Conservation (phyloP, 2,329 filamentous ascomycete species). For the Zelopaecilomyces penicillatus region DNA sequence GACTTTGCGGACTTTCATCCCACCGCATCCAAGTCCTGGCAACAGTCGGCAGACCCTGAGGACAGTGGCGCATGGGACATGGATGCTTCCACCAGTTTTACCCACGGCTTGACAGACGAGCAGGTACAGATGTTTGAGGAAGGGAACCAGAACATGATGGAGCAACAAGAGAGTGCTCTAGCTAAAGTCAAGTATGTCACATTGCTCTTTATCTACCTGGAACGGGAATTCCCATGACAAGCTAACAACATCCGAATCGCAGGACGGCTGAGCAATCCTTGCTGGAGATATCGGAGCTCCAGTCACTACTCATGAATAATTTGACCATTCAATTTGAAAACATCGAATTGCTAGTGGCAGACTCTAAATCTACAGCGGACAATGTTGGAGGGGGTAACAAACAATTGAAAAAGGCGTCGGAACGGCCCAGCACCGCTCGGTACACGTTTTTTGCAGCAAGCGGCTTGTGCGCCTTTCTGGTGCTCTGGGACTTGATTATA, state of each 20-base stretch:
- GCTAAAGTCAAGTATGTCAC: slow-evolving; percentile 78
- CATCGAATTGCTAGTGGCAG: slow-evolving; percentile 79
- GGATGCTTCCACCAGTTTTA: slow-evolving; percentile 10
- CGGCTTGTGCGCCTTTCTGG: slow-evolving; percentile 63
- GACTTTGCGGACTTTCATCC: slow-evolving; percentile 26
- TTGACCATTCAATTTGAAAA: slow-evolving; percentile 78
- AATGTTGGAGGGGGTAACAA: slow-evolving; percentile 87
- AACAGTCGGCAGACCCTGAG: background rate
- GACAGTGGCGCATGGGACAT: no score
- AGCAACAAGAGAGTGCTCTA: slow-evolving; percentile 87
- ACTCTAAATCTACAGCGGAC: slow-evolving; percentile 72
- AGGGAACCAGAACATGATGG: slow-evolving; percentile 87
- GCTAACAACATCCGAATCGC: slow-evolving; percentile 5
- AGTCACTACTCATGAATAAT: slow-evolving; percentile 80
- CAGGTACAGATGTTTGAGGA: slow-evolving; percentile 90
- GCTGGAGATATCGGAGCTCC: slow-evolving; percentile 84
- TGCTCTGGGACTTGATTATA: slow-evolving; percentile 69
- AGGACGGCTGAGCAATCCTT: slow-evolving; percentile 86
- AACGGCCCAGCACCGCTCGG: slow-evolving; percentile 63
- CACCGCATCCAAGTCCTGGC: slow-evolving; percentile 9
- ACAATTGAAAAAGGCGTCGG: slow-evolving; percentile 75
- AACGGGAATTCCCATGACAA: background rate
- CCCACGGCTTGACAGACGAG: slow-evolving; percentile 62
- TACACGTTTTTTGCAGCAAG: slow-evolving; percentile 76
- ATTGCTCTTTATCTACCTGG: no score